Evolutionary conservation across 2,329 filamentous ascomycete genomes (phyloP).

Genomic region (Ilyonectria robusta): DNA sequence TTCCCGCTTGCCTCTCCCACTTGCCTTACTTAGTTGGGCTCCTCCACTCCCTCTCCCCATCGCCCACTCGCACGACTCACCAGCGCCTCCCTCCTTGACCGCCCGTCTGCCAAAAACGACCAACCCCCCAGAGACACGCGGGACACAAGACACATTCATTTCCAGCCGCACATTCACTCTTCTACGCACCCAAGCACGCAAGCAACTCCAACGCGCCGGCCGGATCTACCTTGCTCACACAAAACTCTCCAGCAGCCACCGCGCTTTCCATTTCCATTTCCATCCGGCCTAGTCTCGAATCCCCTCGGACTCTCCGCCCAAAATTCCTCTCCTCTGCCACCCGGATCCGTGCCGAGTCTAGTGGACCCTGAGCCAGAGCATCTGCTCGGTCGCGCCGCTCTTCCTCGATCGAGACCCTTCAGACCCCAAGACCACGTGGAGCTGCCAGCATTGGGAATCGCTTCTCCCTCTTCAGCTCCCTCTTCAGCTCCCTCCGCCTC

Average conservation of each 20-base stretch:
- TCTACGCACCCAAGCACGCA: background rate
- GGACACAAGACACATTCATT: slow-evolving; percentile 26
- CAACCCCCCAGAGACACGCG: slow-evolving; percentile 5
- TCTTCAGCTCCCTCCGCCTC: slow-evolving; percentile 29
- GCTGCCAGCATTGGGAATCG: slow-evolving; percentile 39
- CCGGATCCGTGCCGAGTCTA: slow-evolving; percentile 24
- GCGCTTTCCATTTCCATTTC: slow-evolving; percentile 30
- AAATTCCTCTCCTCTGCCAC: slow-evolving; percentile 33
- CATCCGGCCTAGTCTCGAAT: slow-evolving; percentile 16
- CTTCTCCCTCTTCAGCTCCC: slow-evolving; percentile 28
- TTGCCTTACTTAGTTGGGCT: slow-evolving; percentile 25
- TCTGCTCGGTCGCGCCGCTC: slow-evolving; percentile 35
- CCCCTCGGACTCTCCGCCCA: slow-evolving; percentile 34
- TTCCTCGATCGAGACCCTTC: slow-evolving; percentile 36
- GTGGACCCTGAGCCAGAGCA: slow-evolving; percentile 40
- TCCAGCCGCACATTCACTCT: slow-evolving; percentile 2
- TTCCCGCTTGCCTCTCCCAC: slow-evolving; percentile 8
- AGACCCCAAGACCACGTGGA: slow-evolving; percentile 44
- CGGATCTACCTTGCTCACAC: background rate
- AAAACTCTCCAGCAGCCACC: slow-evolving; percentile 13
- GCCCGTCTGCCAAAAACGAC: slow-evolving; percentile 28
- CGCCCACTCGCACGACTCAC: slow-evolving; percentile 27
- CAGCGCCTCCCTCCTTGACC: slow-evolving; percentile 30
- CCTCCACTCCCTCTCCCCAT: slow-evolving; percentile 23
- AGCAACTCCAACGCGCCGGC: background rate